A percentile compares a stretch with the other conserved stretches of the same genome.
Evolutionary conservation across 805 yeast species (phyloP).

Genomic region (Pichia californica): DNA sequence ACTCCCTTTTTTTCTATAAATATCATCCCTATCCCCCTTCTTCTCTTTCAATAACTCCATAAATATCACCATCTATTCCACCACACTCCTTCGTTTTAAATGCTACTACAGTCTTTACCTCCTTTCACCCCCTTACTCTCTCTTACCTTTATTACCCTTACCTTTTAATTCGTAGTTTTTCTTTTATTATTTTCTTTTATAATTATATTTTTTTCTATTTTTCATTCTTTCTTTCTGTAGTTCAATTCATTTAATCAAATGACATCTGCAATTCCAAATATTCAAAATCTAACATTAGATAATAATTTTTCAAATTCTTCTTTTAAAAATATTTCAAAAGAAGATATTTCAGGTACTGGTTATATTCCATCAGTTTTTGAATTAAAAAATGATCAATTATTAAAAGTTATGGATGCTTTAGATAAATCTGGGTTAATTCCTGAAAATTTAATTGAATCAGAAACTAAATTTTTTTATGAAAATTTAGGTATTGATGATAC

Average conservation of each 20-base stretch:
- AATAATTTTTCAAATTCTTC: slow-evolving; percentile 32
- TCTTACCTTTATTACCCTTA: background rate
- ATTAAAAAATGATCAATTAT: slow-evolving; percentile 77
- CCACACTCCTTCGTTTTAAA: background rate
- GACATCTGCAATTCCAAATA: slow-evolving; percentile 9
- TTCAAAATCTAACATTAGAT: slow-evolving; percentile 25
- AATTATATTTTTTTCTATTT: background rate
- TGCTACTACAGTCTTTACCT: background rate
- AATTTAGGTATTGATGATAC: slow-evolving; percentile 86
- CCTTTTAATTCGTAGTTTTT: background rate
- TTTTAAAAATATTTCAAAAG: slow-evolving; percentile 27
- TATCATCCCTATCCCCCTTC: background rate
- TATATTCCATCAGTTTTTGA: slow-evolving; percentile 71
- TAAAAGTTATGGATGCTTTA: slow-evolving; percentile 70
- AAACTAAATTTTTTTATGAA: slow-evolving; percentile 85
- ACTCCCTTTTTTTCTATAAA: background rate
- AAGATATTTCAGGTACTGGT: slow-evolving; percentile 38
- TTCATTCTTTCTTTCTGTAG: background rate
- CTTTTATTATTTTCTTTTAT: background rate
- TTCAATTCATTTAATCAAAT: background rate
- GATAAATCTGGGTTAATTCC: slow-evolving; percentile 88
- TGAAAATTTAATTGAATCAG: slow-evolving; percentile 74
- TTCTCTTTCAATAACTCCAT: background rate
- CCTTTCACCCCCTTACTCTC: background rate
- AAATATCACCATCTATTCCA: background rate